Conservation (phyloP, 1,284 basidiomycete genomes). For the Sporisorium reilianum region DNA sequence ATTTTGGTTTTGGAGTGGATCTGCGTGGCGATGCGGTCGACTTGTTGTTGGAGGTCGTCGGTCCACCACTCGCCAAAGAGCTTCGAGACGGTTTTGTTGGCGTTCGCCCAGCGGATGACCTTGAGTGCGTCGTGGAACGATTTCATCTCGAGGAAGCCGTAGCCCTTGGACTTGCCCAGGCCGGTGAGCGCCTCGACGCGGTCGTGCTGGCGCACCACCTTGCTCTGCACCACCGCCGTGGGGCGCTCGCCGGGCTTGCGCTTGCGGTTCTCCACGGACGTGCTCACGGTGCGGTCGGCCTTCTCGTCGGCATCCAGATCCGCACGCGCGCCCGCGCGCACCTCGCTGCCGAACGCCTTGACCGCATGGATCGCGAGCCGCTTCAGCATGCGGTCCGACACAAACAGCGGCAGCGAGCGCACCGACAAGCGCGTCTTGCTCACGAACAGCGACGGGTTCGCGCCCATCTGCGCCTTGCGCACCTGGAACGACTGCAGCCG, state of each 20-base stretch:
- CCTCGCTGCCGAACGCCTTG: slow-evolving; percentile 83
- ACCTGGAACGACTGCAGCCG: slow-evolving; percentile 60
- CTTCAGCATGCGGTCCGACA: slow-evolving; percentile 88
- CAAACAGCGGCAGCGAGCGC: slow-evolving; percentile 90
- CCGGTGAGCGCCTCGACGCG: slow-evolving; percentile 88
- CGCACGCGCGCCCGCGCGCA: slow-evolving; percentile 76
- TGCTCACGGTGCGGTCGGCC: slow-evolving; percentile 67
- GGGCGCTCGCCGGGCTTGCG: slow-evolving; percentile 72
- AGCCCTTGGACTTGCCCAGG: slow-evolving; percentile 88
- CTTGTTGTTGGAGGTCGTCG: slow-evolving; percentile 56
- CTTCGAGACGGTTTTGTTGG: slow-evolving; percentile 73
- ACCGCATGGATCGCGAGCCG: slow-evolving; percentile 85
- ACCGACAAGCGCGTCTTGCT: slow-evolving; percentile 93
- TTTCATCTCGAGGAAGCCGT: slow-evolving; percentile 93
- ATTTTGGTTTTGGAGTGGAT: slow-evolving; percentile 40
- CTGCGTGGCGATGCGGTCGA: slow-evolving; percentile 45
- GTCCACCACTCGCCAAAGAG: slow-evolving; percentile 60
- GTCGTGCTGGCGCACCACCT: slow-evolving; percentile 88
- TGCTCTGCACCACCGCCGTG: slow-evolving; percentile 81
- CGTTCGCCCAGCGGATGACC: slow-evolving; percentile 93
- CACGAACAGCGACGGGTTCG: slow-evolving; percentile 94
- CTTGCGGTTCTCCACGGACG: slow-evolving; percentile 57
- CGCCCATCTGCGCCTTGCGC: slow-evolving; percentile 70
- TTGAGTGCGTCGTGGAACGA: slow-evolving; percentile 89
- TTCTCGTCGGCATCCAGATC: slow-evolving; percentile 82